These are phyloP conservation scores for Bruguiera parviflora DNA, from an alignment of 345 rosid species.

Conservation along the genomic window DNA sequence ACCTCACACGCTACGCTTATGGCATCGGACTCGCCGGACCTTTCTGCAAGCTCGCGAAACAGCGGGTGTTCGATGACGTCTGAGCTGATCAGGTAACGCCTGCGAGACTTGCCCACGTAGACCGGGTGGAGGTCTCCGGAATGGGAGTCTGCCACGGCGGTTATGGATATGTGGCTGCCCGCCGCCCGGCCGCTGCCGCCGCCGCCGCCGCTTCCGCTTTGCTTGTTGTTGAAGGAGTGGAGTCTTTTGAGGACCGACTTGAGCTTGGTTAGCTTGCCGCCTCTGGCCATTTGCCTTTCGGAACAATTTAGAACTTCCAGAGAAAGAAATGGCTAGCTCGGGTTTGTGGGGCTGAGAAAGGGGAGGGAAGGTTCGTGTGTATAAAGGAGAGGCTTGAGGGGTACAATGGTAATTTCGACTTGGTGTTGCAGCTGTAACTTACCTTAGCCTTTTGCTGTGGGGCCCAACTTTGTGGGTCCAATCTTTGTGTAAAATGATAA, in stretches of 20 bases:
- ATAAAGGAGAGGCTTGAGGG: constrained; percentile 29
- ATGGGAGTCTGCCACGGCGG: constrained; percentile 25
- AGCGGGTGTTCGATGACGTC: constrained; percentile 43
- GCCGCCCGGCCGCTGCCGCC: constrained; percentile 21
- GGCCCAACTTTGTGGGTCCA: constrained; percentile 7
- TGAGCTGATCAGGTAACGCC: constrained; percentile 65
- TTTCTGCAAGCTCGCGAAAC: constrained; percentile 41
- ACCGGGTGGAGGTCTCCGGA: constrained; percentile 57
- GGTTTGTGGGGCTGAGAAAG: constrained; percentile 16
- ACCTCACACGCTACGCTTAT: constrained; percentile 77
- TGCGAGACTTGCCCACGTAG: constrained; percentile 73
- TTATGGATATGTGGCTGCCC: constrained; percentile 35
- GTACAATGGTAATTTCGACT: constrained; percentile 1
- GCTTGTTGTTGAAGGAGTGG: constrained; percentile 67
- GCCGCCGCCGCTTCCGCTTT: constrained; percentile 27
- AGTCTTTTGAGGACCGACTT: constrained; percentile 80
- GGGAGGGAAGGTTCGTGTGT: constrained; percentile 29
- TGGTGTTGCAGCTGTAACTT: background rate
- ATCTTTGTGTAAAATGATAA: background rate
- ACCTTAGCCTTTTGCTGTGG: background rate
- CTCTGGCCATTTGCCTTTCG: constrained; percentile 52
- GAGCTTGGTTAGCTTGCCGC: constrained; percentile 67
- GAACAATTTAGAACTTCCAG: background rate
- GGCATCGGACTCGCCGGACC: constrained; percentile 33
- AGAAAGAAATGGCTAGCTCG: background rate